Conservation (phyloP, 2,329 filamentous ascomycete species). For the Tricladium varicosporioides region DNA sequence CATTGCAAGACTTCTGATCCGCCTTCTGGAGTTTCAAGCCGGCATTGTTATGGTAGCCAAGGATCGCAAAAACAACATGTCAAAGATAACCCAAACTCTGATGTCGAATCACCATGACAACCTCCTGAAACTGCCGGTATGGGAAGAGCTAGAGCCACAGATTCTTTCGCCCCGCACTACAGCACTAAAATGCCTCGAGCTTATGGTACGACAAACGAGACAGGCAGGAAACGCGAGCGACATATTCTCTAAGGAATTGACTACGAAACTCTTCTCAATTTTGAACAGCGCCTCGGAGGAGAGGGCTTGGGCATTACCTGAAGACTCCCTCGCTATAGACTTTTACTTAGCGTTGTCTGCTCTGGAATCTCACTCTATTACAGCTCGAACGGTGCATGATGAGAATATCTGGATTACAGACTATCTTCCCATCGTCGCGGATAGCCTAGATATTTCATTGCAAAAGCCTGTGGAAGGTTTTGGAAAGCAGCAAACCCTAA, state of each 20-base stretch:
- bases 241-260: slow-evolving; percentile 48
- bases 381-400: slow-evolving; percentile 44
- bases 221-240: slow-evolving; percentile 46
- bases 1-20: slow-evolving; percentile 52
- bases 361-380: slow-evolving; percentile 53
- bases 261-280: slow-evolving; percentile 48
- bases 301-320: slow-evolving; percentile 27
- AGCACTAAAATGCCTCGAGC: slow-evolving; percentile 61
- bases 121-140: slow-evolving; percentile 55
- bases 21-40: slow-evolving; percentile 50
- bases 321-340: slow-evolving; percentile 30
- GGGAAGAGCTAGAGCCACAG: slow-evolving; percentile 52
- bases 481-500: slow-evolving; percentile 33
- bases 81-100: slow-evolving; percentile 58
- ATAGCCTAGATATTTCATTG: slow-evolving; percentile 41
- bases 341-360: slow-evolving; percentile 46
- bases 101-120: slow-evolving; percentile 53
- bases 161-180: slow-evolving; percentile 61
- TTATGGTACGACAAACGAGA: slow-evolving; percentile 51
- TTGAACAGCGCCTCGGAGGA: slow-evolving; percentile 31
- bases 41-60: slow-evolving; percentile 61
- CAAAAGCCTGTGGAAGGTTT: slow-evolving; percentile 38
- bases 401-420: slow-evolving; percentile 45
- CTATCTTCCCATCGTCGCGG: slow-evolving; percentile 52
- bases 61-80: slow-evolving; percentile 67